Base-by-base conservation (phyloP, 2,329 filamentous ascomycete genomes). In the Colletotrichum spaethianum region DNA sequence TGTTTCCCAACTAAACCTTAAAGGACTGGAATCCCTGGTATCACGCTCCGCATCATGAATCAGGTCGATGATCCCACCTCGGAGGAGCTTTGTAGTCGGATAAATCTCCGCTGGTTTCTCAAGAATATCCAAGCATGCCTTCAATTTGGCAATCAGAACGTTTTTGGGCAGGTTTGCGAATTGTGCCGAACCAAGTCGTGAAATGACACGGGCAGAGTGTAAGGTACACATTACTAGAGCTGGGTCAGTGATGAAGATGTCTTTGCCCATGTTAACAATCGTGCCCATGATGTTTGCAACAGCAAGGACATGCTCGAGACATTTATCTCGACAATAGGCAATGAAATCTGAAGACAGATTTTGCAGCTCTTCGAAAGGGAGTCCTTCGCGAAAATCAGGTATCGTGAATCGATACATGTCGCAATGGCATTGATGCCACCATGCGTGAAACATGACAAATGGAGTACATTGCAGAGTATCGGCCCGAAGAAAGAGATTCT, bases 361-460 rank as follows among this genome's bases (percentile, higher is more conserved):
- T 26, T 48, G 38, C 4, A 73, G 20, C 12, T 73, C 70, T 33
- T 64, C 66, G 1, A 64, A 9, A 1, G 66, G 50, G 0, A 73
- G 56, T 0, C 70, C 70, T 50, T 73, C 70, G 2, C 70, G 61
- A 31, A 73, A 65, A 2, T 66, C 76, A 0, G 76, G 76, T 1
- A 77, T 76, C 0, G 75, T 72, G 9, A 77, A 77, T 2, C 76
- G 72, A 28, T 75, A 77, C 4, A 77, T 71, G 23, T 77, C 76
- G 50, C 76, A 77, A 16, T 77, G 76, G 0, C 74, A 73, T 28
- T 77, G 76, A 50, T 77, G 76, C 75, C 75, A 77, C 76, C 76
- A 77, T n/a, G 74, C 73, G 33, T 77, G 76, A 0, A 77, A 59
- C 76, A 77, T 77, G 11, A 77, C 38, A 3, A 74, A 77, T 0